Evolutionary conservation across 306 rosid species (phyloP), one percentile per base, ranked within the genome.

Genomic region (Quercus alba): DNA sequence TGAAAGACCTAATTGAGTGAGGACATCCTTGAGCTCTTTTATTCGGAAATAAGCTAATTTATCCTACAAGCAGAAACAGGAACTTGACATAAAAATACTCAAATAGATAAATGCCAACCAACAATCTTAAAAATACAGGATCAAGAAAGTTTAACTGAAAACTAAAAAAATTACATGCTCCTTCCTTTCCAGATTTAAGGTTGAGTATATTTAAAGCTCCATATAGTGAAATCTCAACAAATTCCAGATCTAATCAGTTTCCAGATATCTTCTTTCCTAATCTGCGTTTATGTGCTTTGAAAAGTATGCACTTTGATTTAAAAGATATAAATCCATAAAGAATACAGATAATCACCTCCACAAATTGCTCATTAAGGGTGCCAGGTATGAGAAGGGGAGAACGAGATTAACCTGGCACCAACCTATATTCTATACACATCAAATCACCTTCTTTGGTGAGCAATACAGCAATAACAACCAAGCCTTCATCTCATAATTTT

Each of bases 1-100:
- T 44, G 99, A 93, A 70, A 91, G 93, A 72, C 98, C 93, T 79
- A 95, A 85, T 71, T 95, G 89, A 77, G 93, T 81, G 70, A 95
- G 99, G 62, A 95, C 95, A 78, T 93, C 97, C 88, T 95, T 93
- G 78, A 95, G 99, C 90, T 95, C 99, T 80, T 91, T 93, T 82
- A 95, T 85, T 66, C 99, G 96, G 77, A 95, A 95, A 85, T 87
- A 91, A 62, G 87, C 86, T 88, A 95, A 86, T 55, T 93, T 93
- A 20, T 95, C 99, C 99, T 95, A 80, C 81, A 80, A 71, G 56
- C 35, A 23, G 52, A 35, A 67, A 35, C n/a, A 13, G 70, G 12
- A 35, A 19, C 18, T 33, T 67, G 26, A 6, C 13, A 35, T 33
- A 33, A 35, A 33, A 67, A 67, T 8, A 67, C 51, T 67, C 52